These are phyloP conservation scores for Glebionis coronaria DNA, from an alignment of 129 eudicot species.

Conservation along the genomic window DNA sequence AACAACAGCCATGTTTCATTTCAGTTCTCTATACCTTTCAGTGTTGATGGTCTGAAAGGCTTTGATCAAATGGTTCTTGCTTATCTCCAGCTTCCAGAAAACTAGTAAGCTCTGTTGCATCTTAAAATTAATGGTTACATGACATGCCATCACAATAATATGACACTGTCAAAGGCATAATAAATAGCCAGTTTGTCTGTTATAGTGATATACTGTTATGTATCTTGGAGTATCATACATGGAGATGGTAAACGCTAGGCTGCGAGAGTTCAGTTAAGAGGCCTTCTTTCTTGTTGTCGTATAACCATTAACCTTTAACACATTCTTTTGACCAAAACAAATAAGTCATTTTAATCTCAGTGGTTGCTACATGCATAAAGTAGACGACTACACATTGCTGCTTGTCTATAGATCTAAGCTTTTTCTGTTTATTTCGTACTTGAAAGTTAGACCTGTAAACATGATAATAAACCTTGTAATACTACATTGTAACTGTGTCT, in stretches of 20 bases:
- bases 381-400: neutral
- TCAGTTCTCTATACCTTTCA: slow-evolving; percentile 48
- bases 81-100: slow-evolving; percentile 68
- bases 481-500: too few species aligned
- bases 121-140: neutral
- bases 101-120: slow-evolving; percentile 44
- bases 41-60: slow-evolving; percentile 62
- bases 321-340: too few species aligned
- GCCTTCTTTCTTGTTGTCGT: neutral
- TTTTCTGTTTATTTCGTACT: neutral
- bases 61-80: slow-evolving; percentile 59
- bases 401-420: neutral
- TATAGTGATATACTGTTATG: neutral
- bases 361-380: too few species aligned
- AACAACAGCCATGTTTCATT: slow-evolving; percentile 11
- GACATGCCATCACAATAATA: neutral
- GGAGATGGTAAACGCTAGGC: neutral
- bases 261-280: neutral
- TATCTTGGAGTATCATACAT: neutral
- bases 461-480: too few species aligned
- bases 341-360: too few species aligned
- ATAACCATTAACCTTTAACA: neutral
- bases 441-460: neutral
- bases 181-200: neutral
- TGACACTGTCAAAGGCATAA: neutral